Evolutionary conservation across 805 yeast genomes (phyloP), one percentile per base, ranked within the genome.

Genomic region (Hanseniaspora taiwanica): DNA sequence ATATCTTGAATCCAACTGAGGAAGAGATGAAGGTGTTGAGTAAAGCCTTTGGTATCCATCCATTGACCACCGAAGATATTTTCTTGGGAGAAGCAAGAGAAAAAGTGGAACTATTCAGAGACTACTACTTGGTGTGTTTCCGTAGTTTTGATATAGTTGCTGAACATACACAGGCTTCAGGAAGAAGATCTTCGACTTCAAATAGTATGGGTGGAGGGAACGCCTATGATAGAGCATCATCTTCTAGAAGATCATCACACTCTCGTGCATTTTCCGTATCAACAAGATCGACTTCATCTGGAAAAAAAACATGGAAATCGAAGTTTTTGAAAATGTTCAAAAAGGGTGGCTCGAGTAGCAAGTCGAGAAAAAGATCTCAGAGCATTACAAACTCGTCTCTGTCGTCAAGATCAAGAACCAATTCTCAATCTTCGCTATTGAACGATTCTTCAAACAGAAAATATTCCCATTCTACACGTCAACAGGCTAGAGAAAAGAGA

Each of bases 11-110:
- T 52, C 98, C 98, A 9, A 82, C 94, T 0, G 97, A 91, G 53
- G 96, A 86, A 49, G 98, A 89, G 58, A 84, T 91, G 94, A 86
- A 89, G 52, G 91, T 81, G 0, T 51, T 89, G 12, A 75, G 93
- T 21, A 85, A 85, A 52, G 77, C 96, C 0, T 89, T 89, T 62
- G 94, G 94, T 1, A 84, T 89, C 42, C 98, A 89, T 59, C 98
- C 98, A 0, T 70, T 89, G 50, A 89, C 98, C 1, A 83, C 96
- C 0, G 98, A 89, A 56, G 98, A 89, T 62, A 87, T 89, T 37
- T 81, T 82, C 44, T 62, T 87, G 23, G 95, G 95, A 2, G 98
- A 89, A 55, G 81, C 94, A 1, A 74, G 97, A 48, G 98, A 89
- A 58, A 89, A 89, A 55, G 96, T 89, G 17, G 98, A 89, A 60